These are phyloP conservation scores for Sistotremastrum niveocremeum DNA, from an alignment of 768 basidiomycete genomes.

Conservation along the genomic window DNA sequence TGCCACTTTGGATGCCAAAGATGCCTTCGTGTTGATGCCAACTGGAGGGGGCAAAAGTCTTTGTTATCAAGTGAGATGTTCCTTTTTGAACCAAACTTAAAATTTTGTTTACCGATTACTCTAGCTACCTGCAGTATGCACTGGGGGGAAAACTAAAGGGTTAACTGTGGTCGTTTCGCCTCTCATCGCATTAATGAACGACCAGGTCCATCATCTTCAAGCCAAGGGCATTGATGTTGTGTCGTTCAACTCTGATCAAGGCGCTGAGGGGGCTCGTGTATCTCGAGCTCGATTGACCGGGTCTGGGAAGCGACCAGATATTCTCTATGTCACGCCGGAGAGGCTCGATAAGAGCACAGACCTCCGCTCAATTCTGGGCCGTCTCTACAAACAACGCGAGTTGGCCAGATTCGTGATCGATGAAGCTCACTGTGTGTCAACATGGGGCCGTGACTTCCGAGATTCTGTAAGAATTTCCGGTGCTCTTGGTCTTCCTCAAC, in stretches of 20 bases:
- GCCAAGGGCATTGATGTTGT: constrained; percentile 57
- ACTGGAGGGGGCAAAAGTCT: constrained; percentile 90
- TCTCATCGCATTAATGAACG: constrained; percentile 74
- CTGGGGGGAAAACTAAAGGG: constrained; percentile 54
- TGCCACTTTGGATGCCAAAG: constrained; percentile 63
- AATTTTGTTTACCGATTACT: constrained; percentile 11
- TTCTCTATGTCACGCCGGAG: constrained; percentile 90
- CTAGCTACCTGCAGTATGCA: constrained; percentile 80
- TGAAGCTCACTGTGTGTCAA: constrained; percentile 89
- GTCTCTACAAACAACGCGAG: constrained; percentile 40
- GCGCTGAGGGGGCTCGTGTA: constrained; percentile 20
- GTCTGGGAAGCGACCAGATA: constrained; percentile 33
- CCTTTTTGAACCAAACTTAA: neutral
- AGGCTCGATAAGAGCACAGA: constrained; percentile 51
- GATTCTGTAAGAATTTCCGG: constrained; percentile 41
- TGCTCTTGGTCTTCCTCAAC: neutral
- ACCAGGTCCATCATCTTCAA: constrained; percentile 65
- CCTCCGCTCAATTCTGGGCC: constrained; percentile 41
- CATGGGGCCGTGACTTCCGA: constrained; percentile 92
- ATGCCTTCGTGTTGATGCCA: constrained; percentile 93
- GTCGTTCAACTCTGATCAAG: constrained; percentile 48
- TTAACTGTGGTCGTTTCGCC: constrained; percentile 88
- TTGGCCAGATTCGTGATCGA: constrained; percentile 90
- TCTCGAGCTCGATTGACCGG: constrained; percentile 30
- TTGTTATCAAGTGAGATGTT: constrained; percentile 36